Evolutionary conservation across 331 rosid genomes (phyloP), one percentile per base, ranked within the genome.

Genomic region (Acacia concinna): DNA sequence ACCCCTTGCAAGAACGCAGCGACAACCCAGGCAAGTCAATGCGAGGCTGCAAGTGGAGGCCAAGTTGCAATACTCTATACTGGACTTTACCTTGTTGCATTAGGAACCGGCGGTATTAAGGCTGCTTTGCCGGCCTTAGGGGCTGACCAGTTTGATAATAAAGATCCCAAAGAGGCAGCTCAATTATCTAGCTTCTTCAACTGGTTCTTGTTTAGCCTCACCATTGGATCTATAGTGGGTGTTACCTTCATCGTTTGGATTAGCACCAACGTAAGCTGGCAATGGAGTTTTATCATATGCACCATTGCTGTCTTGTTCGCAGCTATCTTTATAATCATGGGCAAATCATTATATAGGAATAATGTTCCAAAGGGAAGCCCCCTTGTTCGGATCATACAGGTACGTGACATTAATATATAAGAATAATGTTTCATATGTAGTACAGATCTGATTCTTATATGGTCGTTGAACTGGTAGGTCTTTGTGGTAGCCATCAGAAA

Each of bases 91-190:
- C 83, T 94, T 23, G 15, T 92, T 72, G 97, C 97, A 7, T 49
- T 94, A 56, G 98, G 98, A 79, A 85, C 92, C 1, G 63, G 97
- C 32, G 97, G 98, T 5, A 56, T 94, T 73, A 94, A 92, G 75
- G 87, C 93, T 1, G 93, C 94, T 25, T 76, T 94, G 67, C 95
- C 97, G 1, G 88, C 93, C 14, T 83, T 92, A 59, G 98, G 98
- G 12, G 97, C 98, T 23, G 95, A 94, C 44, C 98, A 94, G 60
- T 92, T 92, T 79, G 90, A 91, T 54, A 92, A 78, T 3, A 86
- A 82, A 28, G 87, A 89, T 76, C 98, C 97, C 4, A 84, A 87
- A 13, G 95, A 86, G 68, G 91, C 91, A n/a, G 34, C 86, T 25
- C 84, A 87, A 62, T 2, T 92, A 1, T 92, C 97, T 3, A 94